Base-by-base conservation (phyloP, 192 early-diverging fungal species). In the Helicostylum pulchrum region DNA sequence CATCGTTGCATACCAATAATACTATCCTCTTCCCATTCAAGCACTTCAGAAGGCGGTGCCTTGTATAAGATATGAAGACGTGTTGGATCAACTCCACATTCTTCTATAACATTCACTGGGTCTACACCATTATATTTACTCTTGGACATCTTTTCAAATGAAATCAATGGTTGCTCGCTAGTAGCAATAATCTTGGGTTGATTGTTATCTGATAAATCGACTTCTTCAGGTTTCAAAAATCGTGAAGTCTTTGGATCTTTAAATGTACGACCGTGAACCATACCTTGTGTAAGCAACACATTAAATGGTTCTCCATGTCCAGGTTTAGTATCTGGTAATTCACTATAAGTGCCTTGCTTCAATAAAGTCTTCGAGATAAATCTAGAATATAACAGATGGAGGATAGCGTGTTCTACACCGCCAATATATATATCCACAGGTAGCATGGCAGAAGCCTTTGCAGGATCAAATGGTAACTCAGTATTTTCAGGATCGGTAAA, bases 111-210 rank as follows among this genome's bases (percentile, higher is more conserved):
- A 34, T 66, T 66, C 77, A 77, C 73, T 2, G 96, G 96, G 65
- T 95, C 89, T 4, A 95, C 87, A 43, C 96, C 96, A 62, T 98
- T 98, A 70, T 87, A 88, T 77, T 98, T 98, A 46, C 92, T 93
- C 73, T 96, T 98, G 64, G 90, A 93, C 96, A 98, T 98, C 66
- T 98, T 98, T 69, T 98, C 96, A 66, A 81, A 92, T 30, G 87
- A 79, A 21, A 84, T 70, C 5, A 71, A 60, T 0, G 90, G 83
- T 9, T 55, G 19, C 50, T 82, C 53, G 54, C 88, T 88, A 5
- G 88, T 90, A 5, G 72, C 69, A n/a, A 71, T 78, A 15, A 93
- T 80, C 21, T 80, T 77, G 1, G 88, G 87, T 2, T 75, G 64
- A 7, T 30, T 48, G 34, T 74, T 60, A 61, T 80, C 75, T 52